Evolutionary conservation across 1,139 yeast genomes (phyloP).

Genomic region (Pichia sp.): DNA sequence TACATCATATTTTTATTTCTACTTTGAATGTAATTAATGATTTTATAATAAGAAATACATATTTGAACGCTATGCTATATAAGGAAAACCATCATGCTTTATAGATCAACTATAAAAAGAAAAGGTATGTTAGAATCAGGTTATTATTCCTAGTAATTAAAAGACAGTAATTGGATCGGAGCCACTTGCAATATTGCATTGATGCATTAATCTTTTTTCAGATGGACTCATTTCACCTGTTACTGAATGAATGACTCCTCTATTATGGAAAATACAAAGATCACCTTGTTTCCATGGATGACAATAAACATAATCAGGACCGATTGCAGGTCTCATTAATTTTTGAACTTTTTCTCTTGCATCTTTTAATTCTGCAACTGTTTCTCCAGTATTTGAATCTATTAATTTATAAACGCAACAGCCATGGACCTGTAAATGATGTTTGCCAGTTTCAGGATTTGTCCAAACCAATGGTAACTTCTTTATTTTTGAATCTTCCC

Average conservation of each 20-base stretch:
- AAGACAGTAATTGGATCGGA: slow-evolving; percentile 43
- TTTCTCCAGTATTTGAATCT: slow-evolving; percentile 51
- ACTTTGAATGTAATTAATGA: no score
- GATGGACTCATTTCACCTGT: slow-evolving; percentile 79
- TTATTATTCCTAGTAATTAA: background rate
- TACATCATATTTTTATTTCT: no score
- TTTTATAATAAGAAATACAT: no score
- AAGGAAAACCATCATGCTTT: background rate
- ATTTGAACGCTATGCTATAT: background rate
- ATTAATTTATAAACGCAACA: slow-evolving; percentile 70
- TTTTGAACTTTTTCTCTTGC: slow-evolving; percentile 66
- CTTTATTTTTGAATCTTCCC: slow-evolving; percentile 75
- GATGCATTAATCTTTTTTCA: slow-evolving; percentile 83
- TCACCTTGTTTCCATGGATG: slow-evolving; percentile 83
- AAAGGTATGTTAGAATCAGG: background rate
- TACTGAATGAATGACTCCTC: slow-evolving; percentile 87
- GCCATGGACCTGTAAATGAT: slow-evolving; percentile 80
- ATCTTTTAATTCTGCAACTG: slow-evolving; percentile 52
- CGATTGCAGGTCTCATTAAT: slow-evolving; percentile 80
- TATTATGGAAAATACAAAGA: slow-evolving; percentile 74
- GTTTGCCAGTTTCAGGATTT: slow-evolving; percentile 79
- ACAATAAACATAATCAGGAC: slow-evolving; percentile 66
- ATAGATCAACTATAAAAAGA: background rate
- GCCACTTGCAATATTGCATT: slow-evolving; percentile 85
- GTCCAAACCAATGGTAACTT: slow-evolving; percentile 85